A percentile compares a stretch with the other conserved stretches of the same genome.
These are phyloP conservation scores for Tetragonia tetragonoides DNA, from an alignment of 148 eudicot species.

Conservation along the genomic window DNA sequence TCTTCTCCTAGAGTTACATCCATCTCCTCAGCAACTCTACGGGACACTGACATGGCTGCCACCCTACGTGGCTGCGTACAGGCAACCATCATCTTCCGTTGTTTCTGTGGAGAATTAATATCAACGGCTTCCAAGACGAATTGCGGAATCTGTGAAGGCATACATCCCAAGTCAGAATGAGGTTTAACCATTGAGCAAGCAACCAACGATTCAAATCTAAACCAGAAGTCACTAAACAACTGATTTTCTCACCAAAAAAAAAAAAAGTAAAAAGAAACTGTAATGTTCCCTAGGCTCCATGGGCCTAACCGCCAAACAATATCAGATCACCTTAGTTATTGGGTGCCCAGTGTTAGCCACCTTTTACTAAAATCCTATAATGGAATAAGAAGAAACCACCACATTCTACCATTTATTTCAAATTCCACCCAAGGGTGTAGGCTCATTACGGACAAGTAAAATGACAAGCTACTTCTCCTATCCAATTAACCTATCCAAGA, in stretches of 20 bases:
- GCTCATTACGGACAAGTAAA: too few species aligned
- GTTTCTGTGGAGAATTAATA: conserved; percentile 57
- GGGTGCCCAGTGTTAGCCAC: too few species aligned
- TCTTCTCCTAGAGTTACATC: conserved; percentile 95
- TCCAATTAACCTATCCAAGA: too few species aligned
- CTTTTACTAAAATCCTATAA: too few species aligned
- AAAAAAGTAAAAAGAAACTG: too few species aligned
- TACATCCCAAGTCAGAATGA: neutral
- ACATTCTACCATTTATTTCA: too few species aligned
- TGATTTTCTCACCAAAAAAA: neutral
- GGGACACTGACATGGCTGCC: conserved; percentile 98
- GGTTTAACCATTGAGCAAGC: neutral
- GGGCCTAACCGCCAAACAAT: too few species aligned
- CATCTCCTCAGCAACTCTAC: conserved; percentile 97
- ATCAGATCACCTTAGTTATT: too few species aligned
- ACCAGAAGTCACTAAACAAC: neutral
- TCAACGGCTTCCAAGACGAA: conserved; percentile 92
- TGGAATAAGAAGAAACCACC: too few species aligned
- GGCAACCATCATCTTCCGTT: conserved; percentile 68
- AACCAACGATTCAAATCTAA: neutral
- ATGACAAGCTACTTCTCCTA: too few species aligned
- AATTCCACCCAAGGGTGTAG: too few species aligned
- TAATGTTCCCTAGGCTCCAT: too few species aligned
- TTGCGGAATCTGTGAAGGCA: conserved; percentile 73
- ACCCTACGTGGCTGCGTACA: conserved; percentile 99